These are phyloP conservation scores for Pseudogymnoascus sp. DNA, from an alignment of 2,329 filamentous ascomycete genomes.

Conservation along the genomic window DNA sequence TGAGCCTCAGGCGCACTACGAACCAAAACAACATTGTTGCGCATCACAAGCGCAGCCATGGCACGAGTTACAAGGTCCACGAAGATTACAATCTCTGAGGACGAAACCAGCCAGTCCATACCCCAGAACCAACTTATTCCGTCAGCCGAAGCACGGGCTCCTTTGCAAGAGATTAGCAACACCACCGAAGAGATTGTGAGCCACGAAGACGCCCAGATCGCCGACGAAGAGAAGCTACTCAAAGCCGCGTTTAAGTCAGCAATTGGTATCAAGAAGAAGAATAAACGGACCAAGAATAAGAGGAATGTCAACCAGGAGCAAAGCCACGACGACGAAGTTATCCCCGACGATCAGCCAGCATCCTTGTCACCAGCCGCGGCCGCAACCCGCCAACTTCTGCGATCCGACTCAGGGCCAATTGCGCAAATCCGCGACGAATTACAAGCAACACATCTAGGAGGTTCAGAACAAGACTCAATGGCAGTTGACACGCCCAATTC, in stretches of 20 bases:
- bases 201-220: constrained; percentile 16
- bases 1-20: neutral
- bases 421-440: constrained; percentile 2
- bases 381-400: neutral
- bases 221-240: constrained; percentile 24
- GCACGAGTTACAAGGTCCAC: constrained; percentile 26
- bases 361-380: neutral
- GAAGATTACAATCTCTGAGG: constrained; percentile 25
- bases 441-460: neutral
- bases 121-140: constrained; percentile 13
- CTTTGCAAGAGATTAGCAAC: constrained; percentile 9
- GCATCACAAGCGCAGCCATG: constrained; percentile 21
- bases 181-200: constrained; percentile 4
- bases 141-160: constrained; percentile 15
- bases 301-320: constrained; percentile 13
- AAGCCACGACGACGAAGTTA: neutral
- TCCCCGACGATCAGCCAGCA: constrained; percentile 6
- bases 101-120: constrained; percentile 13
- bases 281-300: constrained; percentile 20
- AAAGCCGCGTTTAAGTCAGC: constrained; percentile 29
- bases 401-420: neutral
- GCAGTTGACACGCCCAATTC: constrained; percentile 1
- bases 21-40: neutral
- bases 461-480: neutral
- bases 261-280: constrained; percentile 23